Percentiles rank a stretch among this genome's conserved stretches.
phyloP scores from a whole-genome alignment of 2,329 filamentous ascomycete species.

The Penicillium italicum region DNA sequence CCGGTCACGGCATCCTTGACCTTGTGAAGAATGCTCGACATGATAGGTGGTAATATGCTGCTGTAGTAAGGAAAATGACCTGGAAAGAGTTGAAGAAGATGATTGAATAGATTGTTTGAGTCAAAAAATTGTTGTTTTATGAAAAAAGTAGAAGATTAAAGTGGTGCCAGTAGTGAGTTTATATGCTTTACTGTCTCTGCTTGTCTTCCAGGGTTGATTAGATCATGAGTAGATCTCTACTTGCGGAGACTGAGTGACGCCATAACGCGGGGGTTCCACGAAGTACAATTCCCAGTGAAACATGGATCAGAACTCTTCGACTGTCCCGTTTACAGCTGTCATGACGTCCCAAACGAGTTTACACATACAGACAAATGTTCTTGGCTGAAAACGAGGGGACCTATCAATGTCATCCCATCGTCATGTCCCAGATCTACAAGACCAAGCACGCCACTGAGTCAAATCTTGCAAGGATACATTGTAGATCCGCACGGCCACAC shows the following conservation, averaged over 20 bases:
- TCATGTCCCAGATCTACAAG: slow-evolving; percentile 13
- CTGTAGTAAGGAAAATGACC: neutral
- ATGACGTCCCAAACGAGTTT: slow-evolving; percentile 19
- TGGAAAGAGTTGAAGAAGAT: neutral
- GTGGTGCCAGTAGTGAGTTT: neutral
- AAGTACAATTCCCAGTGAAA: neutral
- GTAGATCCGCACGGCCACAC: neutral
- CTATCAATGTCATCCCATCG: slow-evolving; percentile 16
- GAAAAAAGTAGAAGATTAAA: neutral
- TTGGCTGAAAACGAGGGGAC: neutral
- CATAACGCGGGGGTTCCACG: slow-evolving; percentile 14
- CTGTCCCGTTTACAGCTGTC: neutral
- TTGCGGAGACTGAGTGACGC: slow-evolving; percentile 15
- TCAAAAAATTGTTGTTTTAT: neutral
- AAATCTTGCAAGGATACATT: neutral
- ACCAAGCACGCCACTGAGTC: slow-evolving; percentile 10
- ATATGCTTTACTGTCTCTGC: slow-evolving; percentile 7
- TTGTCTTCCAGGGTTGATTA: neutral
- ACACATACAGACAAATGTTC: neutral
- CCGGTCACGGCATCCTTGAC: slow-evolving; percentile 46
- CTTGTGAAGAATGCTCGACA: slow-evolving; percentile 48
- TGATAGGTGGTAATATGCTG: slow-evolving; percentile 27
- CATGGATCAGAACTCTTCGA: neutral
- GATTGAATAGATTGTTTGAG: neutral
- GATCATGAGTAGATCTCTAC: neutral